phyloP scores from a whole-genome alignment of 2,329 filamentous ascomycete genomes.

The Aureobasidium mangrovei region DNA sequence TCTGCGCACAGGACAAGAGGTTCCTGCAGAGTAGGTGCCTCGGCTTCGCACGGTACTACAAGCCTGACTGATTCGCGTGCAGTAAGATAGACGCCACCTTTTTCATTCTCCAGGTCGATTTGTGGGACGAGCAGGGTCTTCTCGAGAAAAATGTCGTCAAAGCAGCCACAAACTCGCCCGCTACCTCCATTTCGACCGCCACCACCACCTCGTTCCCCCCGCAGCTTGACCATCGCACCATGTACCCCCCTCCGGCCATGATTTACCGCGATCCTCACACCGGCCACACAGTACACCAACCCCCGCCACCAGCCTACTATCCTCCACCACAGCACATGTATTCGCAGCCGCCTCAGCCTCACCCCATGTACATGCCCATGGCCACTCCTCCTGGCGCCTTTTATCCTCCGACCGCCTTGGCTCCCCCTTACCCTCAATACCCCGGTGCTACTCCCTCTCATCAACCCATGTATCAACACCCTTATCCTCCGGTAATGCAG shows the following conservation, averaged over 20 bases:
- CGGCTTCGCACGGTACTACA: neutral
- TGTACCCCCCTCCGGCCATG: slow-evolving; percentile 18
- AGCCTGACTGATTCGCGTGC: slow-evolving; percentile 7
- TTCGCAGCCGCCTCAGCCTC: neutral
- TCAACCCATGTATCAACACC: slow-evolving; percentile 2
- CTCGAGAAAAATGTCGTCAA: slow-evolving; percentile 61
- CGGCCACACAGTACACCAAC: neutral
- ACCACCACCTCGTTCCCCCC: slow-evolving; percentile 68
- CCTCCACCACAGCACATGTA: neutral
- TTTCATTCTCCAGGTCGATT: slow-evolving; percentile 60
- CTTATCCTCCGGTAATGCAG: neutral
- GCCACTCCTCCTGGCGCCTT: neutral
- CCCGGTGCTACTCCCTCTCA: slow-evolving; percentile 5
- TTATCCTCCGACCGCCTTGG: slow-evolving; percentile 4
- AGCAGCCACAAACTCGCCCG: slow-evolving; percentile 55
- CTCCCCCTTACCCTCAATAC: slow-evolving; percentile 15
- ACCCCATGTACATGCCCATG: neutral
- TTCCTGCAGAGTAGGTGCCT: slow-evolving; percentile 41
- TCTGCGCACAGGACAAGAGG: slow-evolving; percentile 63
- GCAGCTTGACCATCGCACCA: slow-evolving; percentile 24
- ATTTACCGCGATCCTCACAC: slow-evolving; percentile 6
- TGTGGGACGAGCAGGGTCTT: slow-evolving; percentile 54
- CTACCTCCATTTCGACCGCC: slow-evolving; percentile 66
- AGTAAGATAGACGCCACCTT: slow-evolving; percentile 55
- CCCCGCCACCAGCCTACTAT: neutral